Percentiles rank a stretch among this genome's conserved stretches.
phyloP scores from a whole-genome alignment of 805 yeast species.

The Saccharomycopsis sp. region DNA sequence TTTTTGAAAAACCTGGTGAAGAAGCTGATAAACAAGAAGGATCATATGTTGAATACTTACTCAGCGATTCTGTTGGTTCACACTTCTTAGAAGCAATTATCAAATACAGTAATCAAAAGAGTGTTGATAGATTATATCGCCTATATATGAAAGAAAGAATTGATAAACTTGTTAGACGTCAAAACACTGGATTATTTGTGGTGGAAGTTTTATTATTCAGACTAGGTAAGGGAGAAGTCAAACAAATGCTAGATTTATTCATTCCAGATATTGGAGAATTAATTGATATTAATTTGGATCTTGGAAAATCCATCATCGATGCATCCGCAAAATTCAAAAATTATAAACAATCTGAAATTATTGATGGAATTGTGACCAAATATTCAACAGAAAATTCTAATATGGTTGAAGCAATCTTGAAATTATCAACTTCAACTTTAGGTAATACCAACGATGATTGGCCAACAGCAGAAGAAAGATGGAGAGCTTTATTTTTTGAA shows the following conservation, averaged over 20 bases:
- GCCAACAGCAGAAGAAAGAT: constrained; percentile 87
- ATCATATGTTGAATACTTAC: constrained; percentile 71
- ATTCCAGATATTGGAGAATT: constrained; percentile 57
- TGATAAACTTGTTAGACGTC: constrained; percentile 63
- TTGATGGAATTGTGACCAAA: constrained; percentile 36
- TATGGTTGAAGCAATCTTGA: constrained; percentile 52
- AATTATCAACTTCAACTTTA: constrained; percentile 57
- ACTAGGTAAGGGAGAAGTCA: constrained; percentile 52
- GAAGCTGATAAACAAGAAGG: constrained; percentile 53
- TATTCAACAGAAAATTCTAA: constrained; percentile 24
- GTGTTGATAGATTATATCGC: constrained; percentile 58
- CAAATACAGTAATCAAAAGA: constrained; percentile 53
- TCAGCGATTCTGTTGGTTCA: constrained; percentile 87
- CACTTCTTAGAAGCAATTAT: constrained; percentile 76
- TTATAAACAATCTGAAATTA: constrained; percentile 50
- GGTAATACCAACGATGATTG: constrained; percentile 80
- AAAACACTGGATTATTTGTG: constrained; percentile 76
- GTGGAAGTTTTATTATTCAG: constrained; percentile 60
- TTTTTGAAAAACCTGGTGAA: constrained; percentile 41
- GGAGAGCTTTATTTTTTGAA: constrained; percentile 66
- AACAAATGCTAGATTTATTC: constrained; percentile 48
- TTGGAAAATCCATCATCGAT: constrained; percentile 56
- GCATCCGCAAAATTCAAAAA: constrained; percentile 49
- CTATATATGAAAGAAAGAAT: constrained; percentile 68
- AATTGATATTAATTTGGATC: constrained; percentile 57